A percentile compares a stretch with the other conserved stretches of the same genome.
Evolutionary conservation across 1,139 yeast species (phyloP).

Genomic region (Hansenula anomala): DNA sequence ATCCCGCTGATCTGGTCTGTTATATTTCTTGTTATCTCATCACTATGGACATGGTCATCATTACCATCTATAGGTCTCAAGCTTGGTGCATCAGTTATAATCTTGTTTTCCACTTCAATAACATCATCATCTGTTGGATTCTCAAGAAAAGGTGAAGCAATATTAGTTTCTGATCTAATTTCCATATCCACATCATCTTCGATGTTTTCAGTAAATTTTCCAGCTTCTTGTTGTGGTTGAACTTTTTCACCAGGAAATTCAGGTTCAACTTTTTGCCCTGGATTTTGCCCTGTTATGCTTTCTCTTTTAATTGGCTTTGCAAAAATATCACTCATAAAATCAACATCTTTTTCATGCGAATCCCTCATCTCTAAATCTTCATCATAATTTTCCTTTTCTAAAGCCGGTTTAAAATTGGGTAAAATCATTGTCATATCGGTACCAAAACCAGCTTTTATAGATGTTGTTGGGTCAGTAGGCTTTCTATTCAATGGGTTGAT

Average conservation of each 20-base stretch:
- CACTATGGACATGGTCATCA: slow-evolving; percentile 2
- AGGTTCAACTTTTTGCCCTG: too few species aligned
- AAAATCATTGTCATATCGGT: slow-evolving; percentile 17
- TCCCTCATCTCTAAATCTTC: slow-evolving; percentile 1
- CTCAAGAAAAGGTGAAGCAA: background rate
- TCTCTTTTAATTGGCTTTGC: slow-evolving; percentile 26
- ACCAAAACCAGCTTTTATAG: slow-evolving; percentile 8
- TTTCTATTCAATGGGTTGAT: slow-evolving; percentile 30
- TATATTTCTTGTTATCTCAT: slow-evolving; percentile 16
- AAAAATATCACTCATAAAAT: slow-evolving; percentile 21
- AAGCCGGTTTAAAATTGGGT: slow-evolving; percentile 4
- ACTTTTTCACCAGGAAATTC: too few species aligned
- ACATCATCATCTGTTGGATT: background rate
- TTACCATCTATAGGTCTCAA: too few species aligned
- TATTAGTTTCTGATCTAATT: background rate
- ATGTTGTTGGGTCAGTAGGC: slow-evolving; percentile 14
- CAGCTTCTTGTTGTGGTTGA: too few species aligned
- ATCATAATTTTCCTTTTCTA: slow-evolving; percentile 1
- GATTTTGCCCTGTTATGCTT: too few species aligned
- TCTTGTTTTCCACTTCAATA: background rate
- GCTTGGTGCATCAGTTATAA: background rate
- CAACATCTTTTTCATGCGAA: slow-evolving; percentile 5
- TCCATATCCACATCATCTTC: background rate
- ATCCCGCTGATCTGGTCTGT: slow-evolving; percentile 17
- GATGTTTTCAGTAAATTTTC: too few species aligned